Evolutionary conservation across 2,329 filamentous ascomycete species (phyloP).

Genomic region (Arthrobotrys pseudoclavata): DNA sequence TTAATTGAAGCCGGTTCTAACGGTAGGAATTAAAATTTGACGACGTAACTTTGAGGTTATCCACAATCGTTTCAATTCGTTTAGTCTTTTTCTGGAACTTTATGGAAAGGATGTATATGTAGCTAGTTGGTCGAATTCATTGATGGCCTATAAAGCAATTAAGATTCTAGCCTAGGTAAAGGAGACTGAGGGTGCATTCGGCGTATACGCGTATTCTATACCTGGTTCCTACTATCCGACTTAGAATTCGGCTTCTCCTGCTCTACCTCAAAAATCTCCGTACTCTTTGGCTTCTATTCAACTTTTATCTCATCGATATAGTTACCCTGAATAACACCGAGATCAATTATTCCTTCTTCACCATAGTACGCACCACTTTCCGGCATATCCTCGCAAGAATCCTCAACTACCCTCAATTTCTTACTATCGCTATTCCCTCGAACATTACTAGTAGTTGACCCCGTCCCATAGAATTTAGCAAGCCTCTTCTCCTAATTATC

Average conservation of each 20-base stretch:
- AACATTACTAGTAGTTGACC: not conserved
- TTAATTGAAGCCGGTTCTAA: not conserved
- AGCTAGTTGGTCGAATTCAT: too few relatives aligned
- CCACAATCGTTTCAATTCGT: too few relatives aligned
- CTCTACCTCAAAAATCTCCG: constrained; percentile 25
- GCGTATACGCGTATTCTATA: too few relatives aligned
- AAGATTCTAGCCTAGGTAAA: too few relatives aligned
- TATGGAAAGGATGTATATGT: too few relatives aligned
- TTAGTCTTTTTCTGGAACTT: too few relatives aligned
- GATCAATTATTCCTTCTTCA: not conserved
- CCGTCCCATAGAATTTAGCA: not conserved
- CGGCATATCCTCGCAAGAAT: not conserved
- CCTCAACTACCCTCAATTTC: not conserved
- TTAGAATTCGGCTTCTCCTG: constrained; percentile 11
- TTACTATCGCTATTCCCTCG: not conserved
- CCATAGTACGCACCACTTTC: constrained; percentile 11
- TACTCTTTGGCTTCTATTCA: constrained; percentile 8
- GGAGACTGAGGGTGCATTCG: too few relatives aligned
- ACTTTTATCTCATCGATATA: constrained; percentile 5
- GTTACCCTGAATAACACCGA: constrained; percentile 8
- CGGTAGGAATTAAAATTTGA: not conserved
- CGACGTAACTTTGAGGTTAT: too few relatives aligned
- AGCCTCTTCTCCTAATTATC: not conserved
- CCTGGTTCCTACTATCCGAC: not conserved
- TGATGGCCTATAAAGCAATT: too few relatives aligned